Conservation (phyloP, 2,329 filamentous ascomycete genomes). For the Claviceps sp. region DNA sequence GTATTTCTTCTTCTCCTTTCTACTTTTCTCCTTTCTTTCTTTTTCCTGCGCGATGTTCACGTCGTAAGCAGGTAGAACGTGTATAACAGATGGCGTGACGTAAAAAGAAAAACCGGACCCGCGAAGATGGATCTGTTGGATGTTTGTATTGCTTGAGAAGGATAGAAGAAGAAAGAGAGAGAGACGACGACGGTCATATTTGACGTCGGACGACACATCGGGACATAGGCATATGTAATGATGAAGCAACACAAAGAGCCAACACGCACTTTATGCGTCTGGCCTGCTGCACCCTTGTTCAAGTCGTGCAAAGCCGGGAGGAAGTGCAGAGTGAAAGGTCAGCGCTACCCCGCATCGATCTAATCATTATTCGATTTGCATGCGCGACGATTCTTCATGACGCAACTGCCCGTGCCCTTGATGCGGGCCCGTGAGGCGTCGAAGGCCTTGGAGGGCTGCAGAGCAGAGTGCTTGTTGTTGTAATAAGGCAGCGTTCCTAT, state of each 20-base stretch:
- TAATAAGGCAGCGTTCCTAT: not conserved
- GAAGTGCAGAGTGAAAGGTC: not conserved
- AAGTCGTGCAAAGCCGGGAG: not conserved
- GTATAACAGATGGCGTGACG: not conserved
- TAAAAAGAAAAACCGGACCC: not conserved
- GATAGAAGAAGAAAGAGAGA: not conserved
- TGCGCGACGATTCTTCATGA: conserved; percentile 3
- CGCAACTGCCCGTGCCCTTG: conserved; percentile 1
- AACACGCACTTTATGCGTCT: not conserved
- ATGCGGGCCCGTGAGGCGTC: conserved; percentile 1
- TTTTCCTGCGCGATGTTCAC: not conserved
- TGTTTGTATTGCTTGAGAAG: not conserved
- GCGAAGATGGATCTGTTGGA: not conserved
- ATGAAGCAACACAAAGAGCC: conserved; percentile 1
- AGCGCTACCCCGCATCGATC: conserved; percentile 3
- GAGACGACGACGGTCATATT: not conserved
- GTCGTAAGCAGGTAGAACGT: not conserved
- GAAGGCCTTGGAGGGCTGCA: not conserved
- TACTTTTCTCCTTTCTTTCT: not conserved
- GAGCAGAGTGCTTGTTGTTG: not conserved
- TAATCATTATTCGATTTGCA: not conserved
- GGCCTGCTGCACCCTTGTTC: conserved; percentile 1
- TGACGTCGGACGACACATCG: conserved; percentile 1
- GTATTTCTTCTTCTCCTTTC: not conserved
- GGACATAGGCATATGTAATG: conserved; percentile 1